Percentiles rank a stretch among this genome's conserved stretches.
phyloP scores from a whole-genome alignment of 192 early-diverging fungal genomes.

The Backusella tuberculispora region DNA sequence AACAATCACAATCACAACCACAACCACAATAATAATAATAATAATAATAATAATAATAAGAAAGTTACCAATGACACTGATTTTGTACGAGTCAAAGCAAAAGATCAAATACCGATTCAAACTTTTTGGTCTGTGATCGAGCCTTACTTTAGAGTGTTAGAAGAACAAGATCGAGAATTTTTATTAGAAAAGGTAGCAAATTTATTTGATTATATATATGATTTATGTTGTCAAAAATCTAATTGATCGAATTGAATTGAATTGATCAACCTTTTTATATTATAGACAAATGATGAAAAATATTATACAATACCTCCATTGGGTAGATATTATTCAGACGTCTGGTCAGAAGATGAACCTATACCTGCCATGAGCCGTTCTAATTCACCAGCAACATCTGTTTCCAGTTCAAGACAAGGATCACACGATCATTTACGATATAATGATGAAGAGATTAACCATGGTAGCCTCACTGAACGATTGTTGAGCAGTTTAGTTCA shows the following conservation, averaged over 20 bases:
- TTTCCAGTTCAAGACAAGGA: background rate
- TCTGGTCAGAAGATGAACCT: constrained; percentile 68
- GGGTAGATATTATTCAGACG: constrained; percentile 71
- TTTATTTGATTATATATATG: background rate
- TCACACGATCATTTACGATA: constrained; percentile 17
- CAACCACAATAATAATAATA: too few relatives aligned
- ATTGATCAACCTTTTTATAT: constrained; percentile 51
- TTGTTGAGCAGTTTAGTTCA: constrained; percentile 70
- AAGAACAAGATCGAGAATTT: constrained; percentile 77
- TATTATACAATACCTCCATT: constrained; percentile 75
- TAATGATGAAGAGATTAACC: constrained; percentile 24
- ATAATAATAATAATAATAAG: background rate
- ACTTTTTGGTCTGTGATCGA: constrained; percentile 84
- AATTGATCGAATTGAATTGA: constrained; percentile 57
- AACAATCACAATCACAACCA: background rate
- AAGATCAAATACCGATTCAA: constrained; percentile 80
- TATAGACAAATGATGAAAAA: constrained; percentile 54
- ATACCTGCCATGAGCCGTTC: constrained; percentile 36
- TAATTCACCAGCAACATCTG: constrained; percentile 2
- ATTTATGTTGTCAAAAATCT: constrained; percentile 55
- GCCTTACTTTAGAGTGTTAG: constrained; percentile 80
- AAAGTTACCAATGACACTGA: constrained; percentile 19
- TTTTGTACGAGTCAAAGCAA: constrained; percentile 38
- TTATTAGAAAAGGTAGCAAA: constrained; percentile 58
- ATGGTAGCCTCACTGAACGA: constrained; percentile 74